Evolutionary conservation across 2,329 filamentous ascomycete species (phyloP), one percentile per base, ranked within the genome.

Genomic region (Penicillium sp.): DNA sequence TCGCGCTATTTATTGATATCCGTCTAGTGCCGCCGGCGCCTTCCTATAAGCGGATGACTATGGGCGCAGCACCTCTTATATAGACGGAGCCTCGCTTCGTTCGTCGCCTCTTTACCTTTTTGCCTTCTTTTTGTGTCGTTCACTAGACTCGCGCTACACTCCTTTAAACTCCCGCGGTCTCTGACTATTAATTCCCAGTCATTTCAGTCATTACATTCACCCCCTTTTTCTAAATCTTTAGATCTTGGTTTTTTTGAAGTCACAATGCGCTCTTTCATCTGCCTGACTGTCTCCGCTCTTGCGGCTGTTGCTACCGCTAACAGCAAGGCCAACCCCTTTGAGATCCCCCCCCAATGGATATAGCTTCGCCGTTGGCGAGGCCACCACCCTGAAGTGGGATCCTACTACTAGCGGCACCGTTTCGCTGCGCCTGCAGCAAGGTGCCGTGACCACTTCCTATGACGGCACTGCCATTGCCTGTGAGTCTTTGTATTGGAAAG

Each of bases 351-450:
- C 42, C 3, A 64, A 60, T 15, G 76, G 76, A 42, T 76, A 78
- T 54, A 53, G 65, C 24, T 76, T 80, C 62, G 73, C 66, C 13
- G 77, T 77, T 39, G 80, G 80, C 47, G 49, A 75, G 63, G 57
- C 75, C 10, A 69, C 77, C 18, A 74, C 72, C 10, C 64, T 84
- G 44, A 70, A 62, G 46, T 84, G 81, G 81, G 57, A 65, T 6
- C 75, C 79, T 6, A 79, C 75, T 43, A 81, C 78, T 51, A 47
- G 60, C 21, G 78, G 78, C 52, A 79, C 80, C 15, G 74, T 84
- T 29, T 77, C 78, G 38, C 74, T 84, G 61, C 76, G 75, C 39
- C 69, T 84, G 52, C 72, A 79, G 55, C 73, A 77, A 57, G 73
- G 68, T 26, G 70, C 71, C 7, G 66, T 70, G 51, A 69, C 71